These are phyloP conservation scores for Ophiocordyceps australis DNA, from an alignment of 2,329 filamentous ascomycete species.

Conservation along the genomic window DNA sequence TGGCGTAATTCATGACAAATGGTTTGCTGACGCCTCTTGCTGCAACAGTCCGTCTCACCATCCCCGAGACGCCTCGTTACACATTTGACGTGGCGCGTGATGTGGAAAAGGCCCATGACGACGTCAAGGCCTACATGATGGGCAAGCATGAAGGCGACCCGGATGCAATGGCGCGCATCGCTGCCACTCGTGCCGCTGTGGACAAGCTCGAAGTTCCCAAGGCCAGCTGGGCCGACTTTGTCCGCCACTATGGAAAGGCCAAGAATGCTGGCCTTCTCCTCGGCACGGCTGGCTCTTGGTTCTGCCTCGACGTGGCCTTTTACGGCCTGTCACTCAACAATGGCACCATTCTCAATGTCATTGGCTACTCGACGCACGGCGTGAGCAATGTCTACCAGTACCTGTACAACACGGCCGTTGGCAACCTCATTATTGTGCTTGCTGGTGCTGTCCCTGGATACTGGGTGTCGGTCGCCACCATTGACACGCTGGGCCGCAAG, in stretches of 20 bases:
- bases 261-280: constrained; percentile 56
- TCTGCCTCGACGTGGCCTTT: constrained; percentile 46
- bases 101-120: constrained; percentile 53
- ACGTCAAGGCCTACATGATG: constrained; percentile 56
- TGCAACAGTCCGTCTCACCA: constrained; percentile 48
- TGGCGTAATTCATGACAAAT: too few relatives aligned
- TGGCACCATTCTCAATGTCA: constrained; percentile 49
- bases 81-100: constrained; percentile 69
- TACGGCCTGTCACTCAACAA: constrained; percentile 63
- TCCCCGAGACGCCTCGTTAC: constrained; percentile 76
- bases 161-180: constrained; percentile 48
- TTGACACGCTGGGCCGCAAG: constrained; percentile 61
- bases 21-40: too few relatives aligned
- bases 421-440: constrained; percentile 62
- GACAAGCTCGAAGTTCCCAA: constrained; percentile 44
- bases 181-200: constrained; percentile 32
- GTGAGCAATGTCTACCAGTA: constrained; percentile 43
- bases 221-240: constrained; percentile 56
- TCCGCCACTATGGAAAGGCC: constrained; percentile 48
- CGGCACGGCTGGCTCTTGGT: constrained; percentile 75
- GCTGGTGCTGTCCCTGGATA: constrained; percentile 69
- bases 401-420: constrained; percentile 57
- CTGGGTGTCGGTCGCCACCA: constrained; percentile 59
- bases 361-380: constrained; percentile 42
- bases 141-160: constrained; percentile 43